Percentiles rank a stretch among this genome's conserved stretches.
Evolutionary conservation across 345 rosid genomes (phyloP).

Genomic region (Camelina laxa): DNA sequence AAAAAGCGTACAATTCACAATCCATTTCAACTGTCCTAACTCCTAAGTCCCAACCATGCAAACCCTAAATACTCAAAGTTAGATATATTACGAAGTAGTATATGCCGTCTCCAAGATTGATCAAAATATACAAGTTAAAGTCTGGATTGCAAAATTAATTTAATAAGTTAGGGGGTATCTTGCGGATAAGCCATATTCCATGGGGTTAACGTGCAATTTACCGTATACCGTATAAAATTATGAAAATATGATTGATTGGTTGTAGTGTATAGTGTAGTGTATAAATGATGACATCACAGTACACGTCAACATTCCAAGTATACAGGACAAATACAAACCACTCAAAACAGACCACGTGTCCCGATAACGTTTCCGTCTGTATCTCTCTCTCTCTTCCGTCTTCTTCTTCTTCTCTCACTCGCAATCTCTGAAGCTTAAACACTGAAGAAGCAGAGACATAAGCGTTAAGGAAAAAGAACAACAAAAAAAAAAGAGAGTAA

Average conservation of each 20-base stretch:
- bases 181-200: not conserved
- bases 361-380: conserved; percentile 28
- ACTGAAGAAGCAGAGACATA: conserved; percentile 29
- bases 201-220: not conserved
- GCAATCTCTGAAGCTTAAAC: not conserved
- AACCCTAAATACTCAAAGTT: too few species aligned
- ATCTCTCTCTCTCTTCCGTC: conserved; percentile 39
- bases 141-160: too few species aligned
- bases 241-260: conserved; percentile 4
- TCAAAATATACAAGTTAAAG: too few species aligned
- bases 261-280: too few species aligned
- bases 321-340: conserved; percentile 26
- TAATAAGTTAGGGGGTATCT: too few species aligned
- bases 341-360: conserved; percentile 33
- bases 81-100: too few species aligned
- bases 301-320: conserved; percentile 42
- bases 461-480: not conserved
- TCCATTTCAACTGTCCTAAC: too few species aligned
- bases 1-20: too few species aligned
- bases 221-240: conserved; percentile 1
- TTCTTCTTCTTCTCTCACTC: conserved; percentile 16
- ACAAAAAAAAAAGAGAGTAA: too few species aligned
- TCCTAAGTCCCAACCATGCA: too few species aligned
- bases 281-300: conserved; percentile 22
- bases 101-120: too few species aligned